These are phyloP conservation scores for Kandelia obovata DNA, from an alignment of 345 rosid species.

Conservation along the genomic window DNA sequence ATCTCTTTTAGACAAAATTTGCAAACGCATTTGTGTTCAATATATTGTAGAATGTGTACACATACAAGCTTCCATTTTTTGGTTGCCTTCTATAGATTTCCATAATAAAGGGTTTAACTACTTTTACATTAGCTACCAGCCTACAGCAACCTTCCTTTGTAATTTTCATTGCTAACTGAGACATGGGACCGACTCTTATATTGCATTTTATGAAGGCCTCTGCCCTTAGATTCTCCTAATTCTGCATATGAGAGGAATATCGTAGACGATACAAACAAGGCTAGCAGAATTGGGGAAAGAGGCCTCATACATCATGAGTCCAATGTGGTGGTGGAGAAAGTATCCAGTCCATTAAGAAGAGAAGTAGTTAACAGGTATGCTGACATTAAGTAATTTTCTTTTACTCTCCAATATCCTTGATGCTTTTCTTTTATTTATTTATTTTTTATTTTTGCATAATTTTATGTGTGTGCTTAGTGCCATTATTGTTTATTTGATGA, in stretches of 20 bases:
- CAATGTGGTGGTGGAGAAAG: conserved; percentile 30
- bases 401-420: background rate
- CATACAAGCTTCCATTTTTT: too few relatives aligned
- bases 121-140: background rate
- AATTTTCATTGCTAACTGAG: background rate
- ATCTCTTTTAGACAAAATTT: too few relatives aligned
- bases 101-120: background rate
- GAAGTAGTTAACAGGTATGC: conserved; percentile 42
- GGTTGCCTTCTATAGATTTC: background rate
- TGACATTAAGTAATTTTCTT: background rate
- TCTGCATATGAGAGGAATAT: conserved; percentile 20
- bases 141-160: background rate
- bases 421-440: background rate
- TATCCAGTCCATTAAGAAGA: conserved; percentile 43
- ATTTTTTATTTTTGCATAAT: background rate
- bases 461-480: background rate
- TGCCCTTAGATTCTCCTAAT: conserved; percentile 27
- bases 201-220: conserved; percentile 26
- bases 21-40: too few relatives aligned
- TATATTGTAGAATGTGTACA: too few relatives aligned
- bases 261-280: conserved; percentile 25
- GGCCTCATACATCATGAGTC: conserved; percentile 34
- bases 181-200: conserved; percentile 12
- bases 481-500: background rate
- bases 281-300: conserved; percentile 29